Evolutionary conservation across 2,329 filamentous ascomycete species (phyloP), one percentile per base, ranked within the genome.

Genomic region (Aspergillus tubingensis): DNA sequence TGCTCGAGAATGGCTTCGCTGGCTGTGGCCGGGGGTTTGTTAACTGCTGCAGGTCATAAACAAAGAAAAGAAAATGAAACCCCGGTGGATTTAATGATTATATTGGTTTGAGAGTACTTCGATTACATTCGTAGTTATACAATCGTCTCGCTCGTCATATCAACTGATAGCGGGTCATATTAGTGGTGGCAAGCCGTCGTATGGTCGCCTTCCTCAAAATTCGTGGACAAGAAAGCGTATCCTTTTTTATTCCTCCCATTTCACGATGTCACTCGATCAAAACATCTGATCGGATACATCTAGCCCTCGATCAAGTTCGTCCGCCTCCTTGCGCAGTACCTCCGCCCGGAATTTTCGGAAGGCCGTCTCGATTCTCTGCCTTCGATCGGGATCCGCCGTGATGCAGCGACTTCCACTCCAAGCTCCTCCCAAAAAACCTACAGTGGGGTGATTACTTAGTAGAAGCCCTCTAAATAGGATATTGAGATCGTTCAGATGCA

Each of bases 281-380:
- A 71, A 71, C 65, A 74, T 66, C 51, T 72, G 65, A 1, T 68
- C 68, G 13, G 62, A 63, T 5, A 71, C 65, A 41, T 64, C 70
- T 19, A 72, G 65, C 1, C 71, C 73, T 0, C 71, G 74, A 62
- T 89, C 86, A 61, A 90, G 65, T 25, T 75, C 68, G 65, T 85
- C 78, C 8, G 87, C 83, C 75, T 90, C 81, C 62, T 80, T 81
- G 67, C 84, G 82, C 68, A 90, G 70, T n/a, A 84, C 81, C 75
- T 90, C 88, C 0, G 85, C 85, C 60, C 82, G 82, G 71, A 89
- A 89, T 58, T 79, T 81, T 65, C 83, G 79, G 62, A 88, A 90
- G 0, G 88, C 88, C 54, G 74, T 81, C 74, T 89, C 85, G 57
- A 90, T 86, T 63, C 87, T 78, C 66, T 79, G 75, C 64, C 78